These are phyloP conservation scores for Dactylonectria macrodidyma DNA, from an alignment of 2,329 filamentous ascomycete genomes.

Conservation along the genomic window DNA sequence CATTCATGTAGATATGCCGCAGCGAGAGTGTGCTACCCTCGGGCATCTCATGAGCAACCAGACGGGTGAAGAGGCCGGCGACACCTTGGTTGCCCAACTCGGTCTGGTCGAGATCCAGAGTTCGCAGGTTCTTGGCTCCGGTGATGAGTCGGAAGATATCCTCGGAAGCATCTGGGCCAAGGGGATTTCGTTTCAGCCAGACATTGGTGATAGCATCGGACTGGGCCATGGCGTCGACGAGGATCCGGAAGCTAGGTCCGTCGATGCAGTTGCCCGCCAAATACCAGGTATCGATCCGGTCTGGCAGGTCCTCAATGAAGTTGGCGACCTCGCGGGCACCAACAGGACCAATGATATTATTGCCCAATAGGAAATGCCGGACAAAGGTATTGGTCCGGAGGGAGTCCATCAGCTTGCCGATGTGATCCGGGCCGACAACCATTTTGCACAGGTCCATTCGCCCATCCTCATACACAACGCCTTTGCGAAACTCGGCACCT, in stretches of 20 bases:
- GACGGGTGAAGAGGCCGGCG: constrained; percentile 57
- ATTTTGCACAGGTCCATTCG: constrained; percentile 71
- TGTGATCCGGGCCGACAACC: constrained; percentile 67
- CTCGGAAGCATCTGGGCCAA: constrained; percentile 56
- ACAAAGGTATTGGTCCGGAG: constrained; percentile 63
- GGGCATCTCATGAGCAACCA: constrained; percentile 50
- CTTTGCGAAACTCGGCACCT: constrained; percentile 55
- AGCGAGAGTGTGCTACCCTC: constrained; percentile 51
- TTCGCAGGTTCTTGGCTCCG: constrained; percentile 58
- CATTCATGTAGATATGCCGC: constrained; percentile 56
- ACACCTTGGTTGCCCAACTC: constrained; percentile 64
- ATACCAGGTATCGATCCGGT: constrained; percentile 69
- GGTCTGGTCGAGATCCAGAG: constrained; percentile 68
- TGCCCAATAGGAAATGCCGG: constrained; percentile 67
- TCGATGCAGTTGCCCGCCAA: constrained; percentile 69
- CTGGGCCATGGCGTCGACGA: constrained; percentile 61
- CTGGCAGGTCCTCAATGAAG: constrained; percentile 62
- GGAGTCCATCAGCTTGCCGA: constrained; percentile 64
- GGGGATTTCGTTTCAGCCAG: constrained; percentile 70
- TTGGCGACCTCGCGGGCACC: constrained; percentile 62
- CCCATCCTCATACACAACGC: constrained; percentile 65
- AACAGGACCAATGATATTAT: constrained; percentile 67
- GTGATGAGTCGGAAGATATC: constrained; percentile 63
- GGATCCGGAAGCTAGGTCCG: constrained; percentile 54
- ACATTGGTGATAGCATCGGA: constrained; percentile 63